A percentile compares a stretch with the other conserved stretches of the same genome.
These are phyloP conservation scores for Boletus speciosus DNA, from an alignment of 768 basidiomycete species.

Conservation along the genomic window DNA sequence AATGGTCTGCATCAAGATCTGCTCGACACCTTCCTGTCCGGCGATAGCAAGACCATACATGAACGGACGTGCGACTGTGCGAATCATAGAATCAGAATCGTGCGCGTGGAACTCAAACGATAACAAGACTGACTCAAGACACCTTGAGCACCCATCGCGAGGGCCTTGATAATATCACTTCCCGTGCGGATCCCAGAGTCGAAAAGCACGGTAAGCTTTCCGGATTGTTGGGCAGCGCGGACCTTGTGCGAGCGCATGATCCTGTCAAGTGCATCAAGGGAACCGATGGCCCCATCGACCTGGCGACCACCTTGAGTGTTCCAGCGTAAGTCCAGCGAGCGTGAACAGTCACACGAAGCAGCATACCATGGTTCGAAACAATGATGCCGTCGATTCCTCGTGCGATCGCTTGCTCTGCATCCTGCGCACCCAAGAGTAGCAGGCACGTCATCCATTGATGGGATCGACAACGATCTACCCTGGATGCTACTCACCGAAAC, in stretches of 20 bases:
- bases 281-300: constrained; percentile 76
- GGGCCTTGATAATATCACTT: constrained; percentile 78
- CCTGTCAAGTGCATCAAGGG: constrained; percentile 65
- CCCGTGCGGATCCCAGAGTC: constrained; percentile 78
- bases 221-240: constrained; percentile 52
- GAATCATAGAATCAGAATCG: background rate
- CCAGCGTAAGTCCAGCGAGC: background rate
- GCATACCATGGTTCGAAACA: constrained; percentile 41
- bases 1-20: constrained; percentile 63
- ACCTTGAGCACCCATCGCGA: constrained; percentile 82
- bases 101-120: background rate
- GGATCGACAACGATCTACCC: background rate
- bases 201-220: constrained; percentile 65
- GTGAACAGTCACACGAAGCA: background rate
- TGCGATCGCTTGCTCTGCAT: constrained; percentile 50
- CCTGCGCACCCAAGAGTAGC: constrained; percentile 21
- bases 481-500: constrained; percentile 44
- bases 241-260: constrained; percentile 65
- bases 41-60: constrained; percentile 69
- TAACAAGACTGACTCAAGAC: constrained; percentile 57
- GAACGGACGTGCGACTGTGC: constrained; percentile 66
- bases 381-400: constrained; percentile 43
- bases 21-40: constrained; percentile 72
- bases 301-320: constrained; percentile 59
- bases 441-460: background rate